These are phyloP conservation scores for Penicillium sp. DNA, from an alignment of 2,329 filamentous ascomycete genomes.

Conservation along the genomic window DNA sequence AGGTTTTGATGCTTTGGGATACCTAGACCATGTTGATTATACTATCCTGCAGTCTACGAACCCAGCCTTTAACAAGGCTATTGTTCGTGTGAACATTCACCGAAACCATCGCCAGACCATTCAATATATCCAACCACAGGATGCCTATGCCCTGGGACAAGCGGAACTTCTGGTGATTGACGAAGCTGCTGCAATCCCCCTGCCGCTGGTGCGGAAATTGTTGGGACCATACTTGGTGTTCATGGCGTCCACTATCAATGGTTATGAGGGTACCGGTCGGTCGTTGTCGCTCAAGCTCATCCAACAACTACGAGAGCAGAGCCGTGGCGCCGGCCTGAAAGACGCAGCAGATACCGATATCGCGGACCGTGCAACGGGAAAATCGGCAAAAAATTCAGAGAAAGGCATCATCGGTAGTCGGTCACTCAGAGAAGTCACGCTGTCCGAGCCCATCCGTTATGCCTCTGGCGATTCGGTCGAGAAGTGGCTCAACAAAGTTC, in stretches of 20 bases:
- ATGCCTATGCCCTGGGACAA: slow-evolving; percentile 90
- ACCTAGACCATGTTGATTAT: slow-evolving; percentile 94
- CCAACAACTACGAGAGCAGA: slow-evolving; percentile 93
- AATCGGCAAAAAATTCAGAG: slow-evolving; percentile 61
- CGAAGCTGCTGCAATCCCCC: slow-evolving; percentile 91
- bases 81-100: slow-evolving; percentile 94
- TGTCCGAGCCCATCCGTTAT: slow-evolving; percentile 93
- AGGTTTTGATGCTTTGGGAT: slow-evolving; percentile 90
- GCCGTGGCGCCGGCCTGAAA: slow-evolving; percentile 59
- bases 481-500: slow-evolving; percentile 90
- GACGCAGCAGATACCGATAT: slow-evolving; percentile 61
- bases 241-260: slow-evolving; percentile 99
- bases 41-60: slow-evolving; percentile 98
- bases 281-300: slow-evolving; percentile 95
- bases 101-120: slow-evolving; percentile 94
- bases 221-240: slow-evolving; percentile 97
- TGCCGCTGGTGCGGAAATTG: slow-evolving; percentile 86
- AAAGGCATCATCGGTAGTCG: slow-evolving; percentile 62
- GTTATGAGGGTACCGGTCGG: slow-evolving; percentile 93
- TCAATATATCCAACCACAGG: slow-evolving; percentile 95
- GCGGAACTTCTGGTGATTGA: slow-evolving; percentile 95
- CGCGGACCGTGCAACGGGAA: slow-evolving; percentile 75
- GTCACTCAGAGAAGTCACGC: slow-evolving; percentile 83
- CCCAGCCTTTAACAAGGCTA: slow-evolving; percentile 97
- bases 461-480: slow-evolving; percentile 86